Conservation (phyloP, 2,329 filamentous ascomycete genomes). For the Cercospora sojina region DNA sequence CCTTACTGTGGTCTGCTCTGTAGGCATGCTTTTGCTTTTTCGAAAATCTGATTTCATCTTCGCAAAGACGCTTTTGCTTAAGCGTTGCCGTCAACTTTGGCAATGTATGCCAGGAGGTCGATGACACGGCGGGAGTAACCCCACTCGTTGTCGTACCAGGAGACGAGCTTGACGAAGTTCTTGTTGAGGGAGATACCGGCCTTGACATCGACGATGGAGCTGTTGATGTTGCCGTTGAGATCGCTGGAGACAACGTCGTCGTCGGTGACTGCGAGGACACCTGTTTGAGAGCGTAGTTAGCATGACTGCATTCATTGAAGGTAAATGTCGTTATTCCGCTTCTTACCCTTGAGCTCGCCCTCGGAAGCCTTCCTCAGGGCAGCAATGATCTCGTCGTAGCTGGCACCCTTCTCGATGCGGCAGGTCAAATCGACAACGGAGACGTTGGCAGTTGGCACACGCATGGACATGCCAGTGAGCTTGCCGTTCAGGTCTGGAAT, state of each 20-base stretch:
- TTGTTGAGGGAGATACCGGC: conserved; percentile 97
- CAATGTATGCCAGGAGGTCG: conserved; percentile 48
- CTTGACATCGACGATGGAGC: conserved; percentile 99
- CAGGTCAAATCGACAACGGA: conserved; percentile 96
- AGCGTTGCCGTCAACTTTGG: conserved; percentile 41
- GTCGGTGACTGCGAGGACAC: conserved; percentile 91
- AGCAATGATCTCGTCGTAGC: conserved; percentile 89
- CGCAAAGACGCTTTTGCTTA: conserved; percentile 22
- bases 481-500: conserved; percentile 98
- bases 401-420: conserved; percentile 87
- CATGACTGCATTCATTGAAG: background rate
- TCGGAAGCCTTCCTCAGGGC: conserved; percentile 82
- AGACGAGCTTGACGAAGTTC: conserved; percentile 98
- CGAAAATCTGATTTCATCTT: background rate
- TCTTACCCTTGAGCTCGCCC: conserved; percentile 78
- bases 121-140: conserved; percentile 85
- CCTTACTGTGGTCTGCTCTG: conserved; percentile 4
- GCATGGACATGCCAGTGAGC: conserved; percentile 99
- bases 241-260: conserved; percentile 95
- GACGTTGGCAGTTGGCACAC: conserved; percentile 97
- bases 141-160: conserved; percentile 91
- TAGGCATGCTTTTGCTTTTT: conserved; percentile 8
- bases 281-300: conserved; percentile 45
- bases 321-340: background rate
- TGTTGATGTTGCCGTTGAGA: conserved; percentile 86